Evolutionary conservation across 257 asterid genomes (phyloP), one percentile per base, ranked within the genome.

Genomic region (Echium plantagineum): DNA sequence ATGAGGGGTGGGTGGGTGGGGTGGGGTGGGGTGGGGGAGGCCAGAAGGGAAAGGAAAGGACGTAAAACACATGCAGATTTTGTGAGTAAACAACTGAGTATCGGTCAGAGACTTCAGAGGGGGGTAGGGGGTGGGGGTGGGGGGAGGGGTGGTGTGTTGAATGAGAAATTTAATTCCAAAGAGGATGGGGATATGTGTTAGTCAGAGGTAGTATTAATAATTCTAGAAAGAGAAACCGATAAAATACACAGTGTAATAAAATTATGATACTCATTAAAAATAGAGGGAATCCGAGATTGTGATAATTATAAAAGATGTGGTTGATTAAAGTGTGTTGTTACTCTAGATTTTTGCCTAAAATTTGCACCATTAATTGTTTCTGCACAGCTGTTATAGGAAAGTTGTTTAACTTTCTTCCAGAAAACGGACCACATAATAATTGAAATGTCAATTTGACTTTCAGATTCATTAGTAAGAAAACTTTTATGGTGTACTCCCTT

Each of bases 31-130:
- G 13, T 60, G 51, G 19, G 5, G 61, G 74, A 75, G 69, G 52
- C 61, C 26, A 35, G 57, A 55, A 15, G 52, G 26, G 54, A 28
- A 20, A 56, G 67, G 52, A 74, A 57, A 71, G 63, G 74, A 66
- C 77, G 78, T 82, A 71, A 42, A 42, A 42, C 67, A 75, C 87
- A 83, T 78, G 87, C 85, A 81, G 77, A 74, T 71, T 74, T 76
- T 76, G 83, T 78, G 94, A 82, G 80, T 73, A 35, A 35, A 35
- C 52, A 63, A 79, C 77, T 62, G n/a, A n/a, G n/a, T 72, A 64
- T 70, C 82, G 89, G 77, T 80, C 83, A 72, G 73, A 75, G 61
- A 67, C 62, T 67, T 58, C 63, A 57, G 63, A 69, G 62, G 68
- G 60, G 72, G 47, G 47, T 12, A 17, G 6, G 46, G 46, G 46